Percentiles rank a stretch among this genome's conserved stretches.
Evolutionary conservation across 2,329 filamentous ascomycete genomes (phyloP).

Genomic region (Colletotrichum echinochloae): DNA sequence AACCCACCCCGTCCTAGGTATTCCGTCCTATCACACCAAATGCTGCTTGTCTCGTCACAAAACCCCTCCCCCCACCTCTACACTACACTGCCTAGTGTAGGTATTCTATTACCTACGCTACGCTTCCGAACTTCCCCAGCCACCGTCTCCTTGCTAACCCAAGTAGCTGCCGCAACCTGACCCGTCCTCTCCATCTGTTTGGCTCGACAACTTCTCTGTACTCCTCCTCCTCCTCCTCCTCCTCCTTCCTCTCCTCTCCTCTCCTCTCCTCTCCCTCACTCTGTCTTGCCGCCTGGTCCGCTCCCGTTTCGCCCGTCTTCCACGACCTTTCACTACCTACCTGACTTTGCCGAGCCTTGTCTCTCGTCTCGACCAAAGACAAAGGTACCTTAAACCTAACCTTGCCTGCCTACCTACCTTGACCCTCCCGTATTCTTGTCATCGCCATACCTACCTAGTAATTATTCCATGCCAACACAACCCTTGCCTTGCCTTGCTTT

Average conservation of each 20-base stretch:
- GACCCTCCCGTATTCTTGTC: too few relatives aligned
- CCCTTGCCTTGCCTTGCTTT: conserved; percentile 17
- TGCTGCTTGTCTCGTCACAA: conserved; percentile 31
- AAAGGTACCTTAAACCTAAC: conserved; percentile 20
- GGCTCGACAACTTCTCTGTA: neutral
- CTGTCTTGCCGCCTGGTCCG: conserved; percentile 14
- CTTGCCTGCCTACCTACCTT: conserved; percentile 15
- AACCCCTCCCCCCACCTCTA: conserved; percentile 38
- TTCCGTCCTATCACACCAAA: conserved; percentile 36
- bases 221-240: neutral
- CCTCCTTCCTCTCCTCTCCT: neutral
- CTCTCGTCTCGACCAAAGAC: neutral
- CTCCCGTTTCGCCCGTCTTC: conserved; percentile 2
- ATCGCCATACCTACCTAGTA: too few relatives aligned
- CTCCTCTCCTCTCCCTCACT: neutral
- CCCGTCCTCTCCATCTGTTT: conserved; percentile 5
- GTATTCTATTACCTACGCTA: too few relatives aligned
- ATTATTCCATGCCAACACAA: neutral
- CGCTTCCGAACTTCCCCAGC: conserved; percentile 38
- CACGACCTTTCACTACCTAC: conserved; percentile 1
- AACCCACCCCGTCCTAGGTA: neutral
- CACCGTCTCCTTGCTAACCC: conserved; percentile 17
- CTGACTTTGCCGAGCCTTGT: conserved; percentile 9
- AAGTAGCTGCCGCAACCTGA: conserved; percentile 1
- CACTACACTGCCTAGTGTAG: too few relatives aligned